Evolutionary conservation across 176 grass and related monocot species (phyloP), one percentile per base, ranked within the genome.

Genomic region (Paspalum vaginatum): DNA sequence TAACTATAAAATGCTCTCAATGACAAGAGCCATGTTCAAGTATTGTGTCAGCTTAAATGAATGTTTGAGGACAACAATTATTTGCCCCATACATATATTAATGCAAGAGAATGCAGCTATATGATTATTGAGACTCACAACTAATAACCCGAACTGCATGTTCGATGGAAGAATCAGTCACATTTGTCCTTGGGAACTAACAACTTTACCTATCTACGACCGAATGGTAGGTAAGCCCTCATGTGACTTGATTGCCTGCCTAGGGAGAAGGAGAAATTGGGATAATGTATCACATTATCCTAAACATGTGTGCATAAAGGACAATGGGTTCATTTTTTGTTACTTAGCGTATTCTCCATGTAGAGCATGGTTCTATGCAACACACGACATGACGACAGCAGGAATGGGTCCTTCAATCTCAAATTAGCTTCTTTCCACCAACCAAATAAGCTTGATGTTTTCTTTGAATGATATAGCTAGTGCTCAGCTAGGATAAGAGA

Each of bases 401-500:
- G 27, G 59, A 8, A 10, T 2, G 1, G 61, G 10, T 45, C 48
- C 32, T 84, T 21, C 15, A 58, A 72, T 70, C 43, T 17, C 22
- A 70, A 2, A 74, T 49, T 74, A 67, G 45, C 37, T 70, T 74
- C 17, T 54, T 63, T 60, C 53, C 18, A 76, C 49, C 41, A 86
- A 66, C 18, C 9, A 63, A 38, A 26, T 5, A 45, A 12, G 18
- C 7, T 46, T 56, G 45, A 48, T 0, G n/a, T 71, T 65, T 43
- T 43, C 37, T 24, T 62, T 25, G 25, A 54, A 47, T 80, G 45
- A 80, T 83, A 65, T 20, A 78, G 15, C 20, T 47, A 25, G 55
- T 47, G 8, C 68, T 48, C 25, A 67, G 7, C 56, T 74, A 74
- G 45, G 54, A 65, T 43, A 81, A 42, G 21, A 79, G 62, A 86